Evolutionary conservation across 2,329 filamentous ascomycete species (phyloP).

Genomic region (Dothideomycetes sp.): DNA sequence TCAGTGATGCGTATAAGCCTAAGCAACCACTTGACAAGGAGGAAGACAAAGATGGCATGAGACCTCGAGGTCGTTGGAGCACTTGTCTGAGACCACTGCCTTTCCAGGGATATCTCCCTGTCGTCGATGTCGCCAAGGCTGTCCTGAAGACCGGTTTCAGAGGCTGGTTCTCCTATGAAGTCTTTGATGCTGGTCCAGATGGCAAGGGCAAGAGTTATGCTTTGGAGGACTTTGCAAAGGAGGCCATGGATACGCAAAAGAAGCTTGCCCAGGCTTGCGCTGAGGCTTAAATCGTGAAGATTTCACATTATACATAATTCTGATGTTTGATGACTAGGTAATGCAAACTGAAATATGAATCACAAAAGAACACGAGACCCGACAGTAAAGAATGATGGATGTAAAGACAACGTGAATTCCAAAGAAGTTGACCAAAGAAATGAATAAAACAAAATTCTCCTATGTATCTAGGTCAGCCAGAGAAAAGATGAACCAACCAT

Average conservation of each 20-base stretch:
- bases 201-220: constrained; percentile 46
- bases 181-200: constrained; percentile 54
- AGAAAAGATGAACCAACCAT: too few relatives aligned
- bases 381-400: too few relatives aligned
- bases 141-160: constrained; percentile 59
- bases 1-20: constrained; percentile 64
- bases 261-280: constrained; percentile 35
- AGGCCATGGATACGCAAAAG: constrained; percentile 24
- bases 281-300: constrained; percentile 14
- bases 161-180: constrained; percentile 60
- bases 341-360: too few relatives aligned
- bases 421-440: too few relatives aligned
- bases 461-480: too few relatives aligned
- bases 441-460: too few relatives aligned
- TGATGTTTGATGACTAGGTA: too few relatives aligned
- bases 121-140: constrained; percentile 54
- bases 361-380: too few relatives aligned
- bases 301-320: too few relatives aligned
- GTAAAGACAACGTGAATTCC: too few relatives aligned
- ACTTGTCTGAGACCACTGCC: constrained; percentile 61
- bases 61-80: constrained; percentile 60
- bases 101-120: constrained; percentile 62
- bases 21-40: constrained; percentile 45
- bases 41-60: constrained; percentile 42
- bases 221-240: constrained; percentile 29